Conservation (phyloP, 208 protist genomes). For the Crithidia expoeki region DNA sequence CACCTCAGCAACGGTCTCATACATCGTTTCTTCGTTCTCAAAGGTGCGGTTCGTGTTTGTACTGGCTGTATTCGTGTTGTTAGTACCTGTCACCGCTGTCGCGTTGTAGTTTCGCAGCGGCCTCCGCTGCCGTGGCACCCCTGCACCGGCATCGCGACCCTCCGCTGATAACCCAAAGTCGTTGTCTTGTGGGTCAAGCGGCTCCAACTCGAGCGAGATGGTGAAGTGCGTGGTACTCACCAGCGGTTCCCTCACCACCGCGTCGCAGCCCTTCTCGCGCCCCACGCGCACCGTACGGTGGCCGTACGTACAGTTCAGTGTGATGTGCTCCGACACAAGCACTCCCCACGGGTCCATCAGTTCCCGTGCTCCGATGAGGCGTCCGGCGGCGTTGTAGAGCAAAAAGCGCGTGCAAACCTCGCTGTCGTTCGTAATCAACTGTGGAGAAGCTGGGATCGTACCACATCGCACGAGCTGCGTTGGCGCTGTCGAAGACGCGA, state of each 20-base stretch:
- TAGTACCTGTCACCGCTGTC: no score
- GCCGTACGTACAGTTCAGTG: constrained; percentile 37
- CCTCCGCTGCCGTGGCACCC: background rate
- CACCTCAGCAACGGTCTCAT: background rate
- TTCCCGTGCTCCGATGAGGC: constrained; percentile 19
- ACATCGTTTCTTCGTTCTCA: background rate
- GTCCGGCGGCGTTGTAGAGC: constrained; percentile 29
- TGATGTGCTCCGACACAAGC: constrained; percentile 56
- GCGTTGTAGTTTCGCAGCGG: background rate
- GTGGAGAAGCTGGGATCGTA: constrained; percentile 2
- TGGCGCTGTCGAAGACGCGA: constrained; percentile 18
- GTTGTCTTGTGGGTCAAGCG: constrained; percentile 13
- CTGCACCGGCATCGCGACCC: background rate
- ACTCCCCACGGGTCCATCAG: constrained; percentile 51
- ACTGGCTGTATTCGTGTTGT: no score
- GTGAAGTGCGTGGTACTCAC: constrained; percentile 69
- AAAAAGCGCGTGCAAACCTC: constrained; percentile 22
- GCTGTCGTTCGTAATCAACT: background rate
- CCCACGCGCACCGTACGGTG: constrained; percentile 51
- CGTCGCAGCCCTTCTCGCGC: constrained; percentile 42
- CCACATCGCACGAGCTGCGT: constrained; percentile 27
- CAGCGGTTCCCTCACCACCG: constrained; percentile 39
- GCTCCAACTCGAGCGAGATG: constrained; percentile 53
- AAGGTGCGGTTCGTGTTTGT: no score
- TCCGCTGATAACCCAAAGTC: no score